Conservation (phyloP, 768 basidiomycete species). For the Lactarius deliciosus region DNA sequence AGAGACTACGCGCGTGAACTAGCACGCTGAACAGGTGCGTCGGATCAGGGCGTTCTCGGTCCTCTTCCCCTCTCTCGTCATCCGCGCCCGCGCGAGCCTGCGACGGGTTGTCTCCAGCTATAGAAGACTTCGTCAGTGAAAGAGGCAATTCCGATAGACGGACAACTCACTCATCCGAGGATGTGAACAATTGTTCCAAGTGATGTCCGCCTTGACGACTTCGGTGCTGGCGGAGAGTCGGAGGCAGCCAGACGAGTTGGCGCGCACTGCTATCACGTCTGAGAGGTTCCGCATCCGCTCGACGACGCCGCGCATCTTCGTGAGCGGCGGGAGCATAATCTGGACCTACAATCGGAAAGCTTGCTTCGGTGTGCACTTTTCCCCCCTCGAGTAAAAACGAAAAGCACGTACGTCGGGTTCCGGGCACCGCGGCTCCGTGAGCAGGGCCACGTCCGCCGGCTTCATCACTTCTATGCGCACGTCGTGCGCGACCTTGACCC, state of each 20-base stretch:
- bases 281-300: slow-evolving; percentile 73
- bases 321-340: slow-evolving; percentile 71
- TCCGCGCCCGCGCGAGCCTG: slow-evolving; percentile 31
- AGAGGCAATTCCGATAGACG: not conserved
- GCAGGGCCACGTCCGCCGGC: slow-evolving; percentile 65
- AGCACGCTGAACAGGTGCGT: slow-evolving; percentile 62
- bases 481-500: slow-evolving; percentile 71
- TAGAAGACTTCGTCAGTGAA: not conserved
- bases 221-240: slow-evolving; percentile 63
- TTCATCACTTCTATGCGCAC: slow-evolving; percentile 81
- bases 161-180: slow-evolving; percentile 49
- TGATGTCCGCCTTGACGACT: slow-evolving; percentile 72
- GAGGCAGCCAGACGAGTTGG: slow-evolving; percentile 61
- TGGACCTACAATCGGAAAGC: slow-evolving; percentile 53
- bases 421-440: slow-evolving; percentile 82
- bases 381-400: not conserved
- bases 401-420: slow-evolving; percentile 67
- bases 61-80: slow-evolving; percentile 35
- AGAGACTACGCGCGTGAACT: slow-evolving; percentile 70
- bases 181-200: slow-evolving; percentile 73
- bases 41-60: slow-evolving; percentile 42
- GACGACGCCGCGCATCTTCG: slow-evolving; percentile 74
- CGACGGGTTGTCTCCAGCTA: slow-evolving; percentile 31
- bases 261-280: slow-evolving; percentile 64
- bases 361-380: not conserved